These are phyloP conservation scores for Saturnispora sekii DNA, from an alignment of 805 yeast genomes.

Conservation along the genomic window DNA sequence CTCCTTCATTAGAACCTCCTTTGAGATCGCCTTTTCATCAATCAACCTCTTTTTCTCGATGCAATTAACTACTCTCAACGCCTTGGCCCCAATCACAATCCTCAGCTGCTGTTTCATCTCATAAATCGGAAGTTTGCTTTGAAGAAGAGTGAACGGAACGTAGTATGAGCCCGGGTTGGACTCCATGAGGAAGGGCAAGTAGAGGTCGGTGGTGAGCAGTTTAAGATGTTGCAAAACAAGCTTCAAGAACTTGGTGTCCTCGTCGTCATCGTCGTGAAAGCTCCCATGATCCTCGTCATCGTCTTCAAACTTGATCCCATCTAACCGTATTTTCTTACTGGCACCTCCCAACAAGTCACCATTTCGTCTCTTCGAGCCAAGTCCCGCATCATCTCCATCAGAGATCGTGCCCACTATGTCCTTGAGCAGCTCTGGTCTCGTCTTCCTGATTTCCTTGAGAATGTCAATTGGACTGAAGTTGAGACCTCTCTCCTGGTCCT, in stretches of 20 bases:
- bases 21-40: conserved; percentile 77
- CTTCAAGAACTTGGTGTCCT: conserved; percentile 17
- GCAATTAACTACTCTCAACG: conserved; percentile 69
- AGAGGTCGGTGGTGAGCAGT: conserved; percentile 43
- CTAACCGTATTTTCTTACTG: conserved; percentile 9
- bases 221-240: conserved; percentile 49
- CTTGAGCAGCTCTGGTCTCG: conserved; percentile 25
- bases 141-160: conserved; percentile 50
- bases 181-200: conserved; percentile 52
- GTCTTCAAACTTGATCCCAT: conserved; percentile 24
- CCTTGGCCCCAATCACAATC: conserved; percentile 52
- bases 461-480: conserved; percentile 38
- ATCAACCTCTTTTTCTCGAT: conserved; percentile 59
- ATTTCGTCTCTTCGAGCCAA: conserved; percentile 7
- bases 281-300: conserved; percentile 18
- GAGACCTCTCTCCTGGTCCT: conserved; percentile 28
- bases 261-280: conserved; percentile 15
- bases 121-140: conserved; percentile 35
- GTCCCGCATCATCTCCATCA: conserved; percentile 12
- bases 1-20: conserved; percentile 67
- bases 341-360: conserved; percentile 8
- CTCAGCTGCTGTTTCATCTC: conserved; percentile 50
- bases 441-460: conserved; percentile 18
- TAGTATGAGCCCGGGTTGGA: conserved; percentile 46
- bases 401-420: conserved; percentile 29